Evolutionary conservation across 768 basidiomycete genomes (phyloP).

Genomic region (Tulasnella calospora): DNA sequence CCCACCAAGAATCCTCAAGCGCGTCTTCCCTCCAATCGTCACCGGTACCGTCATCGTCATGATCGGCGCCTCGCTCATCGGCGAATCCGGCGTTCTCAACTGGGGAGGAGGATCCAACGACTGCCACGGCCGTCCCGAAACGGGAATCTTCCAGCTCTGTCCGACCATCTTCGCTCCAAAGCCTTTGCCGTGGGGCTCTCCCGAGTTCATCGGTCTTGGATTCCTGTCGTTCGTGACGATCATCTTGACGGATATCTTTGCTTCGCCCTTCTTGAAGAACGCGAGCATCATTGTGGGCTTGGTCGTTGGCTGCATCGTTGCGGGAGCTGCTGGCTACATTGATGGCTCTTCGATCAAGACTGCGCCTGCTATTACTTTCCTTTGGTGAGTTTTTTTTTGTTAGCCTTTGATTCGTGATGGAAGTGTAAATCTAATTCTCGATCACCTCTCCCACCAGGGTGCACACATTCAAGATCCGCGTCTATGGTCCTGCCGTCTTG

Average conservation of each 20-base stretch:
- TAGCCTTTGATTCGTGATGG: not conserved
- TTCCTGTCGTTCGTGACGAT: conserved; percentile 77
- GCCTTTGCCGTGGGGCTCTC: conserved; percentile 65
- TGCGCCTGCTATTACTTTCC: conserved; percentile 74
- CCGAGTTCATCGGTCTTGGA: conserved; percentile 80
- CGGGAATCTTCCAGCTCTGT: conserved; percentile 65
- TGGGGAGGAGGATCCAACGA: conserved; percentile 83
- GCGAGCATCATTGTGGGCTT: conserved; percentile 69
- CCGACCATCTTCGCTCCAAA: conserved; percentile 65
- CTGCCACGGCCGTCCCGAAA: conserved; percentile 56
- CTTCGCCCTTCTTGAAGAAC: conserved; percentile 80
- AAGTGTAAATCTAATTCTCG: not conserved
- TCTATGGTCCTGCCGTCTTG: conserved; percentile 66
- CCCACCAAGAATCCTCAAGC: conserved; percentile 40
- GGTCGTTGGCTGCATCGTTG: conserved; percentile 72
- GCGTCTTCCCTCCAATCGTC: conserved; percentile 29
- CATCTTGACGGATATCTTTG: conserved; percentile 74
- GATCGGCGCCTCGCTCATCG: conserved; percentile 75
- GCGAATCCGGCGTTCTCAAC: conserved; percentile 65
- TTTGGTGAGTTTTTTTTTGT: conserved; percentile 47
- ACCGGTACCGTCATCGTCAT: conserved; percentile 64
- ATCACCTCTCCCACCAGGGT: conserved; percentile 44
- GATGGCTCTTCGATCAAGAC: conserved; percentile 57
- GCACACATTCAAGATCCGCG: conserved; percentile 65
- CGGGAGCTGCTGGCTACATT: conserved; percentile 75